phyloP scores from a whole-genome alignment of 345 rosid genomes.

The sweet orange (Citrus sinensis) region DVS_A1.0 CM039166.1:18257501-18258000 shows the following conservation, averaged over 20 bases:
- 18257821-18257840: too few species aligned
- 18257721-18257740: background rate
- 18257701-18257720: conserved; percentile 6
- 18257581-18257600: background rate
- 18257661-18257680: background rate
- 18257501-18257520: background rate
- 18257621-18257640: background rate
- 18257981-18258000: conserved; percentile 42
- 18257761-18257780: background rate
- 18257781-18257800: conserved; percentile 1
- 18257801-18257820: background rate
- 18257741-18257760: conserved; percentile 10
- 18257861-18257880: background rate
- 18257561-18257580: background rate
- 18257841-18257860: background rate
- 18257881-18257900: background rate
- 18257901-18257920: background rate
- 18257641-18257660: background rate
- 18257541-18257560: background rate
- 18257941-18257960: conserved; percentile 21
- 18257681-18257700: background rate
- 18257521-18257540: background rate
- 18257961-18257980: conserved; percentile 29
- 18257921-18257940: conserved; percentile 26
- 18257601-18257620: background rate